phyloP scores from a whole-genome alignment of 352 stramenopile genomes.

The Phytophthora multivora region DNA sequence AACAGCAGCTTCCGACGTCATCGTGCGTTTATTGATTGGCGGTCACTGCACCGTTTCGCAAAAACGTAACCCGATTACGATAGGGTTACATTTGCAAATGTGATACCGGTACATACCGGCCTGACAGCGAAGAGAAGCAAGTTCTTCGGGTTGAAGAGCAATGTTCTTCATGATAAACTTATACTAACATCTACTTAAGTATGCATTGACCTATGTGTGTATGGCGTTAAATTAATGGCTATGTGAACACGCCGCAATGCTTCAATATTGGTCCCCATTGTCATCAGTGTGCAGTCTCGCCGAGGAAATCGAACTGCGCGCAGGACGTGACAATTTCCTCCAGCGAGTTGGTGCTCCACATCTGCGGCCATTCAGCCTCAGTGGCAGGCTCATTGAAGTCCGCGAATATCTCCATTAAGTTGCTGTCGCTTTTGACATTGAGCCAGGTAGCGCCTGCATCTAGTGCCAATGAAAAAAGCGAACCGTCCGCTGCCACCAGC shows the following conservation, averaged over 20 bases:
- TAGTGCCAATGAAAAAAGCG: conserved; percentile 29
- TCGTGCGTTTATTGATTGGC: conserved; percentile 23
- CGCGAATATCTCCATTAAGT: conserved; percentile 50
- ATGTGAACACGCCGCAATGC: conserved; percentile 16
- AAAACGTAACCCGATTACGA: conserved; percentile 3
- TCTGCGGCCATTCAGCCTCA: conserved; percentile 35
- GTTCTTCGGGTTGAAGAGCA: too few species aligned
- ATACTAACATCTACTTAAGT: too few species aligned
- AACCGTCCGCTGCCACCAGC: conserved; percentile 19
- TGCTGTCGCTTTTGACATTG: conserved; percentile 15
- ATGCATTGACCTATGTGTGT: conserved; percentile 30
- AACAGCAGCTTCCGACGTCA: conserved; percentile 11
- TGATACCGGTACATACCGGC: not conserved
- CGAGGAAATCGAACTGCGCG: conserved; percentile 45
- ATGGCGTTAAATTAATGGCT: conserved; percentile 28
- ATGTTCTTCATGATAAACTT: too few species aligned
- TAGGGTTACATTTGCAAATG: too few species aligned
- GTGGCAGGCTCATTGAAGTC: conserved; percentile 45
- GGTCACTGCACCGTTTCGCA: conserved; percentile 11
- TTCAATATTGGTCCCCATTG: conserved; percentile 5
- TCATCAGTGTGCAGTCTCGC: conserved; percentile 2
- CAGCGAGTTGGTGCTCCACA: conserved; percentile 63
- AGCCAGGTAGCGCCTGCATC: conserved; percentile 19
- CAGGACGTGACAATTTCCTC: conserved; percentile 38
- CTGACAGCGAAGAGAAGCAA: not conserved